phyloP scores from a whole-genome alignment of 305 asterid species.

The Fraxinus albicans region DNA sequence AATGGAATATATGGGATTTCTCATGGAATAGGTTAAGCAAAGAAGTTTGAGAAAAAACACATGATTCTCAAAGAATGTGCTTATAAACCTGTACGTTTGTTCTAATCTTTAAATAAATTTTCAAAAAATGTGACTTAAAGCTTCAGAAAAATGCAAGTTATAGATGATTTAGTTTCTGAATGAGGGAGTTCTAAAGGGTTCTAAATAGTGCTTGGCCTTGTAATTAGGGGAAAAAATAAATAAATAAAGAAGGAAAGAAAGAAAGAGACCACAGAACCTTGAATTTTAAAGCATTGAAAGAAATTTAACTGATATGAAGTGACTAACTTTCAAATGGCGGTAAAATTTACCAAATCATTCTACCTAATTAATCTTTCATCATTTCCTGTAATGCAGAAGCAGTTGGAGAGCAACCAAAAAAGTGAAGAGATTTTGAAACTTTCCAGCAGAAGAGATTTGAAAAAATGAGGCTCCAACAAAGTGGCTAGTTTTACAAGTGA shows the following conservation, averaged over 20 bases:
- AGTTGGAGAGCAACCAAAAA: background rate
- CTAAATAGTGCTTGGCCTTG: background rate
- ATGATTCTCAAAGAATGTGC: background rate
- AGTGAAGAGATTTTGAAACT: background rate
- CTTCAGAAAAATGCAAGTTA: background rate
- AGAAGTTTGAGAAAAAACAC: background rate
- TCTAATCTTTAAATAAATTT: background rate
- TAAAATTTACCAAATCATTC: background rate
- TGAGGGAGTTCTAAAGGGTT: background rate
- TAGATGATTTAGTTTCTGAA: background rate
- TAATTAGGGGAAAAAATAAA: background rate
- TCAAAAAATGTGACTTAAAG: background rate
- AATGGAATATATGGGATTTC: background rate
- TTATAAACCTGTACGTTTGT: background rate
- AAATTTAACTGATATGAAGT: background rate
- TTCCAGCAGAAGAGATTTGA: background rate
- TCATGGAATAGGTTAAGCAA: background rate
- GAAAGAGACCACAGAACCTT: background rate
- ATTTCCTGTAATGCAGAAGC: background rate
- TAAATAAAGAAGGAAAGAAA: background rate
- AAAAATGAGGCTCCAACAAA: background rate
- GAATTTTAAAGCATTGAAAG: background rate
- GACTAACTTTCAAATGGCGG: conserved; percentile 9
- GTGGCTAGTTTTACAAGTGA: background rate
- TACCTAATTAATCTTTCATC: background rate